These are phyloP conservation scores for Claviceps digitariae DNA, from an alignment of 2,329 filamentous ascomycete species.

Conservation along the genomic window DNA sequence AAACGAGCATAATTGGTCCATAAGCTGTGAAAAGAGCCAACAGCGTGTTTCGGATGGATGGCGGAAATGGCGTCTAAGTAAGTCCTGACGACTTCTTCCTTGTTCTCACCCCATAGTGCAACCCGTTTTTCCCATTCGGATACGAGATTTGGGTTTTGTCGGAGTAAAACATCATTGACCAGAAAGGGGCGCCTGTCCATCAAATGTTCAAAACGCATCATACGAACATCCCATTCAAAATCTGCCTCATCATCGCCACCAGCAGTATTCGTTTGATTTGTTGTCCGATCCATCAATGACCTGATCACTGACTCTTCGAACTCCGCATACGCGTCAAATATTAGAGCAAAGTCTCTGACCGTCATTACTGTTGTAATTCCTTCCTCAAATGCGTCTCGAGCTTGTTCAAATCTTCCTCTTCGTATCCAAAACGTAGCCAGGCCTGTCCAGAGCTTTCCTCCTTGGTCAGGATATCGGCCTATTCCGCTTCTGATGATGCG, in stretches of 20 bases:
- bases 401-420: conserved; percentile 80
- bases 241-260: conserved; percentile 71
- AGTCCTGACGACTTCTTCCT: conserved; percentile 78
- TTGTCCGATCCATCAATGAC: conserved; percentile 78
- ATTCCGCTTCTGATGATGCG: conserved; percentile 89
- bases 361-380: conserved; percentile 98
- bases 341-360: conserved; percentile 87
- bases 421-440: conserved; percentile 95
- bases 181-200: conserved; percentile 96
- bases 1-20: conserved; percentile 97
- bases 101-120: conserved; percentile 90
- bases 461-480: conserved; percentile 77
- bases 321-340: conserved; percentile 93
- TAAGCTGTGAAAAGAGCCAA: conserved; percentile 84
- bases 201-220: conserved; percentile 95
- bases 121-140: conserved; percentile 95
- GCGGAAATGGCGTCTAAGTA: conserved; percentile 90
- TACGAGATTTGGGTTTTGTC: conserved; percentile 94
- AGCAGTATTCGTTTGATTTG: conserved; percentile 64
- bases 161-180: conserved; percentile 85
- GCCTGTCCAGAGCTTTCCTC: conserved; percentile 89
- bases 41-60: conserved; percentile 85
- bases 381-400: conserved; percentile 88
- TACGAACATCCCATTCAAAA: conserved; percentile 86
- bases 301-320: conserved; percentile 95